These are phyloP conservation scores for Pleurozium schreberi DNA, from an alignment of 225 moss, liverwort and hornwort genomes.

Conservation along the genomic window DNA sequence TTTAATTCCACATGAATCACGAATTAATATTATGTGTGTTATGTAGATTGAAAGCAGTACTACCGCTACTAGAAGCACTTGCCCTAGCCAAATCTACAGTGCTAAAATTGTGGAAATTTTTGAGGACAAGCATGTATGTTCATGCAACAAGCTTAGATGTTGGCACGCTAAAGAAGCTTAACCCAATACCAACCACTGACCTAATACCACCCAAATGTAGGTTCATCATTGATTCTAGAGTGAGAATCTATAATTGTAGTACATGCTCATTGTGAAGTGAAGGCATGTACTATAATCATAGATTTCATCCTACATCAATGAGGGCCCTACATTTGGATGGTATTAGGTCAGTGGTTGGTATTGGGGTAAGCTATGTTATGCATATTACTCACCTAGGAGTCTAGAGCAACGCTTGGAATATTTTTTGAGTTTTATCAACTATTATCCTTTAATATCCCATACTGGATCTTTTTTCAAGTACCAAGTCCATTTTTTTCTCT, in stretches of 20 bases:
- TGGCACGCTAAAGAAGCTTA: too few relatives aligned
- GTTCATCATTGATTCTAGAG: too few relatives aligned
- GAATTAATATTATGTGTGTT: not conserved
- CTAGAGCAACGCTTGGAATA: accelerated
- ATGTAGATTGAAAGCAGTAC: not conserved
- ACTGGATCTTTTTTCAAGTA: not conserved
- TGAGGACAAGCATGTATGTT: accelerated
- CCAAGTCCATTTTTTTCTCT: not conserved
- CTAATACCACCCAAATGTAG: too few relatives aligned
- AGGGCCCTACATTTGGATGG: too few relatives aligned
- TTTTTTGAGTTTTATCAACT: not conserved
- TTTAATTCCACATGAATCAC: not conserved
- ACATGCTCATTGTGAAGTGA: too few relatives aligned
- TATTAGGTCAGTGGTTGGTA: too few relatives aligned
- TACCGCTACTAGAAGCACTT: not conserved
- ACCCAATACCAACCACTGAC: too few relatives aligned
- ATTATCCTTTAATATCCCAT: not conserved
- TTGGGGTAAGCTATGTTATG: accelerated
- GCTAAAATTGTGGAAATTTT: not conserved
- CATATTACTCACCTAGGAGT: not conserved
- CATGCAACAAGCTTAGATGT: not conserved
- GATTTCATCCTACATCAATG: too few relatives aligned
- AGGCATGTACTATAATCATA: too few relatives aligned
- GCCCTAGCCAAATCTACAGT: not conserved
- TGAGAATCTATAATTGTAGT: too few relatives aligned